Evolutionary conservation across 768 basidiomycete species (phyloP), one percentile per base, ranked within the genome.

Genomic region (Mycena belliarum): DNA sequence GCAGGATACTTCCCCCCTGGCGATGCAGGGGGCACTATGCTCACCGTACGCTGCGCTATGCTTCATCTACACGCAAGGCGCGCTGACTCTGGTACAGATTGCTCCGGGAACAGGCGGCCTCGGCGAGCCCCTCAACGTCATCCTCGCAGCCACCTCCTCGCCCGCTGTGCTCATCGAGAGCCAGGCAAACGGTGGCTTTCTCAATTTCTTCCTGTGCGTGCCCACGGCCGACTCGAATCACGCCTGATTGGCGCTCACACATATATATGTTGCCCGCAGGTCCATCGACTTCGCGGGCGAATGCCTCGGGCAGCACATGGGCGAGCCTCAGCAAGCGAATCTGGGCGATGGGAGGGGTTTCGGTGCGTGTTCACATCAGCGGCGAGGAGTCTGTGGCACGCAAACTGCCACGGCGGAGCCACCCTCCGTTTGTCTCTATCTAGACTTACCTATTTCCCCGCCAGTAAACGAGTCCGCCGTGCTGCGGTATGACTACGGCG

Each of bases 91-190:
- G n/a, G n/a, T n/a, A n/a, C 29, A 32, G 14, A 35, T 9, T 4
- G 29, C 21, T 18, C 15, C 75, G 12, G 63, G 69, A 18, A 91
- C 91, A 9, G 15, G 68, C 75, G 43, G 84, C 89, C 43, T 42
- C 47, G 92, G 92, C 33, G 95, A 96, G 74, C 94, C 94, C 6
- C 71, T 96, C 42, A 97, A 97, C 65, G 77, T 79, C 52, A 90
- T 97, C 65, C 74, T 97, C 21, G 87, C 89, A 23, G 89, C 81
- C 10, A 78, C 85, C 43, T 96, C 94, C 4, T 89, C 93, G 64
- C 59, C 78, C 4, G 76, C 71, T 6, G 89, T 95, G 2, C 79
- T 94, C 43, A 78, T 83, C 23, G 82, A 87, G 62, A 74, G 75
- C 16, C 69, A 83, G 63, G 65, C 67, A 3, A 70, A 88, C 46